These are phyloP conservation scores for Paramecium tetraurelia DNA, from an alignment of 73 alveolate species.

Conservation along the genomic window DNA sequence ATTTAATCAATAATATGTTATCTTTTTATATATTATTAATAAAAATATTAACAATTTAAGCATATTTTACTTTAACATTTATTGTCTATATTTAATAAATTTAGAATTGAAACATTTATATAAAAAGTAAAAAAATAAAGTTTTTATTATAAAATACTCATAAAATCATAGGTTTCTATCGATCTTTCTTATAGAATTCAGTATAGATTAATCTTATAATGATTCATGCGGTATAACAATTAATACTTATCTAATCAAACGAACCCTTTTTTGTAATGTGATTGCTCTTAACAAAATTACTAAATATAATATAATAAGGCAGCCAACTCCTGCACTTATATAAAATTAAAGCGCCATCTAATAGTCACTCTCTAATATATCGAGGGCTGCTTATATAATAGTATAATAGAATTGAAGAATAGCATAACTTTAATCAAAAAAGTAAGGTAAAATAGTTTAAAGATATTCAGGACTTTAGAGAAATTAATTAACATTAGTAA, in stretches of 20 bases:
- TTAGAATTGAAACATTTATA: too few relatives aligned
- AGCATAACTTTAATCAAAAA: not conserved
- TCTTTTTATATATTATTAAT: too few relatives aligned
- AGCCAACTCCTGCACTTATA: not conserved
- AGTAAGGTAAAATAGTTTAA: not conserved
- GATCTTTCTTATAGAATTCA: not conserved
- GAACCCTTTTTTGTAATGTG: not conserved
- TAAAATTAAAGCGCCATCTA: not conserved
- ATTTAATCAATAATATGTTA: too few relatives aligned
- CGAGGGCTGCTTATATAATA: not conserved
- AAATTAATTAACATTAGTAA: not conserved
- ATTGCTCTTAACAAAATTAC: not conserved
- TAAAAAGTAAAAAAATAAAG: too few relatives aligned
- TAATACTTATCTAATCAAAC: not conserved
- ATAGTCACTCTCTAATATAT: not conserved
- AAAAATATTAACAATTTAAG: too few relatives aligned
- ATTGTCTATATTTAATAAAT: too few relatives aligned
- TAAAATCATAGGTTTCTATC: not conserved
- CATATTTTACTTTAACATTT: too few relatives aligned
- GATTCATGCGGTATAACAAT: conserved; percentile 5
- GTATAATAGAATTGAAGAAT: not conserved
- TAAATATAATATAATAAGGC: not conserved
- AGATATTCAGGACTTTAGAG: not conserved
- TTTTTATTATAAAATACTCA: not conserved
- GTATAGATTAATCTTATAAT: not conserved